Evolutionary conservation across 768 basidiomycete species (phyloP), one percentile per base, ranked within the genome.

Genomic region (Russula abietina): DNA sequence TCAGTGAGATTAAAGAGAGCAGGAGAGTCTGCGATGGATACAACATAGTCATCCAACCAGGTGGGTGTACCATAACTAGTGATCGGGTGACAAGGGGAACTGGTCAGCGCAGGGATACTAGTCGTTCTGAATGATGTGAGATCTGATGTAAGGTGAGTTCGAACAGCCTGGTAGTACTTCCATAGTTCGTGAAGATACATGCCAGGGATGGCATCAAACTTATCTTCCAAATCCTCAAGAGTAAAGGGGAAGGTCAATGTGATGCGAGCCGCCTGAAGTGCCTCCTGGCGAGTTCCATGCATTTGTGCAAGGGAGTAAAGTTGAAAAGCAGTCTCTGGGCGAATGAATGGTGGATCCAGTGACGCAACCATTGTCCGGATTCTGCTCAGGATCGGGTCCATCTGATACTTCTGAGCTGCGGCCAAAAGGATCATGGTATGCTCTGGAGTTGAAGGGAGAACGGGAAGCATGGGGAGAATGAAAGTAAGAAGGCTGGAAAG

Each of bases 341-440:
- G 17, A 24, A 60, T 48, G 17, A 60, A 30, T 10, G 14, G n/a
- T 43, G 60, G 52, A 22, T 43, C 14, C 22, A 56, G 36, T 3
- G 7, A 28, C 22, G 55, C 30, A 16, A 56, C 14, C 4, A 19
- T 11, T 16, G 11, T 26, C 12, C 55, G 60, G 4, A 61, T 61
- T 11, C 19, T 30, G 3, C 45, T 36, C 10, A 61, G n/a, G 16
- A 55, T 36, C 3, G 39, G 4, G 22, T 22, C 3, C 55, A 61
- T 61, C 11, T 61, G 19, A 38, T 61, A 61, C 48, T 56, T 61
- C 12, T 61, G 60, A n/a, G 55, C 60, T 9, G 38, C 30, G 10
- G 48, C 56, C 12, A 61, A 10, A 33, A 61, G 60, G 9, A 51
- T 9, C 30, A 61, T 33, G 14, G 8, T 51, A 22, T 61, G 26